A percentile compares a stretch with the other conserved stretches of the same genome.
Evolutionary conservation across 1,284 basidiomycete species (phyloP).

Genomic region (Inonotus hispidus): DNA sequence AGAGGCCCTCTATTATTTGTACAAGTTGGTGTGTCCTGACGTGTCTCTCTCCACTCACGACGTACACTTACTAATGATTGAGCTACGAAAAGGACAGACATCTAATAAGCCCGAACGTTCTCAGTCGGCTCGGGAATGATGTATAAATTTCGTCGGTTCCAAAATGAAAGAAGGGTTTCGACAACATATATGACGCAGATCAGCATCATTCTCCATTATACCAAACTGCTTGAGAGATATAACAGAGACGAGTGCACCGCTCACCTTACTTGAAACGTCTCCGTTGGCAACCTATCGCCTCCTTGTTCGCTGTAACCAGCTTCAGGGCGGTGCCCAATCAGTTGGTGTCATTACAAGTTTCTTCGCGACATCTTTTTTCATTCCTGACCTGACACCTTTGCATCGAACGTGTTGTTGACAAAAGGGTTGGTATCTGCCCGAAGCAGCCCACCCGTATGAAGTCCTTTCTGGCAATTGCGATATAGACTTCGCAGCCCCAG

Average conservation of each 20-base stretch:
- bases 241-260: background rate
- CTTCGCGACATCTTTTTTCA: background rate
- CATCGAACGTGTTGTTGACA: background rate
- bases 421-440: constrained; percentile 66
- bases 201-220: no score
- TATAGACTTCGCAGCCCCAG: constrained; percentile 69
- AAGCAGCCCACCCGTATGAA: constrained; percentile 81
- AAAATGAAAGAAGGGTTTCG: no score
- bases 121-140: no score
- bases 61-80: no score
- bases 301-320: constrained; percentile 41
- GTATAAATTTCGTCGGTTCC: no score
- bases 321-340: constrained; percentile 48
- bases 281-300: background rate
- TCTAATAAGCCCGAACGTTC: no score
- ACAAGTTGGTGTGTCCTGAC: no score
- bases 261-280: background rate
- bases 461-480: constrained; percentile 46
- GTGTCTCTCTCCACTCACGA: no score
- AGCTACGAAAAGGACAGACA: no score
- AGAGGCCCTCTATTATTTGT: no score
- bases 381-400: background rate
- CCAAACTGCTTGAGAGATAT: no score
- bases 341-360: constrained; percentile 20
- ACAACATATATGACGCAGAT: no score